phyloP scores from a whole-genome alignment of 1,139 yeast genomes.

The Debaryomyces fabryi region DNA sequence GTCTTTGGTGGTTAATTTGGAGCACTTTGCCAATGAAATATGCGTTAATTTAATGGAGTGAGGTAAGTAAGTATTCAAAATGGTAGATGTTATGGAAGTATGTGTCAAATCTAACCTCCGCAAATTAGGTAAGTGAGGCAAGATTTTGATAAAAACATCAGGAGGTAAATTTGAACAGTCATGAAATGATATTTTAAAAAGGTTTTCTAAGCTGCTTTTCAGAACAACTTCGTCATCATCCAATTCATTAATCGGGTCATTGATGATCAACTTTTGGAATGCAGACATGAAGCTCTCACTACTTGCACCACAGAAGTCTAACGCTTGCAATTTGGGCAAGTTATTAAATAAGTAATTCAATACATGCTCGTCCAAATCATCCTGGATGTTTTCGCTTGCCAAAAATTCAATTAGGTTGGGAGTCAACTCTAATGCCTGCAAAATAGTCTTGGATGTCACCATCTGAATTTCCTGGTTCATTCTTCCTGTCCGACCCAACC shows the following conservation, averaged over 20 bases:
- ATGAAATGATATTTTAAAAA: constrained; percentile 72
- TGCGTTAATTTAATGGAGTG: constrained; percentile 66
- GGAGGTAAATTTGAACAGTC: constrained; percentile 82
- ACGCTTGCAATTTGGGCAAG: constrained; percentile 61
- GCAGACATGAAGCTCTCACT: constrained; percentile 64
- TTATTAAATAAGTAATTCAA: constrained; percentile 63
- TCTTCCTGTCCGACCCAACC: constrained; percentile 83
- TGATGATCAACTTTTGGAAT: constrained; percentile 46
- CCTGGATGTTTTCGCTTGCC: constrained; percentile 85
- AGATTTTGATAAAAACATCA: constrained; percentile 54
- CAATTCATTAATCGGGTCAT: constrained; percentile 16
- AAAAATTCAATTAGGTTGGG: constrained; percentile 77
- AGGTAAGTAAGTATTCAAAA: constrained; percentile 52
- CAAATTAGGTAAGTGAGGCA: constrained; percentile 60
- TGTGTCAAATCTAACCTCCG: constrained; percentile 80
- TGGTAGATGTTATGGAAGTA: constrained; percentile 68
- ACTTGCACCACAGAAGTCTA: constrained; percentile 91
- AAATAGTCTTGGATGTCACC: constrained; percentile 77
- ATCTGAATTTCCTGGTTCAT: constrained; percentile 92
- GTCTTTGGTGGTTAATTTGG: constrained; percentile 73
- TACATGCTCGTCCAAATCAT: constrained; percentile 68
- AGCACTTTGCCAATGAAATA: constrained; percentile 77
- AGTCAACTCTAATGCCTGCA: constrained; percentile 59
- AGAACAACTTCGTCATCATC: constrained; percentile 12
- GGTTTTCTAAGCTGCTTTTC: constrained; percentile 27